Evolutionary conservation across 2,329 filamentous ascomycete species (phyloP), one percentile per base, ranked within the genome.

Genomic region (Plectosphaerella cucumerina): DNA sequence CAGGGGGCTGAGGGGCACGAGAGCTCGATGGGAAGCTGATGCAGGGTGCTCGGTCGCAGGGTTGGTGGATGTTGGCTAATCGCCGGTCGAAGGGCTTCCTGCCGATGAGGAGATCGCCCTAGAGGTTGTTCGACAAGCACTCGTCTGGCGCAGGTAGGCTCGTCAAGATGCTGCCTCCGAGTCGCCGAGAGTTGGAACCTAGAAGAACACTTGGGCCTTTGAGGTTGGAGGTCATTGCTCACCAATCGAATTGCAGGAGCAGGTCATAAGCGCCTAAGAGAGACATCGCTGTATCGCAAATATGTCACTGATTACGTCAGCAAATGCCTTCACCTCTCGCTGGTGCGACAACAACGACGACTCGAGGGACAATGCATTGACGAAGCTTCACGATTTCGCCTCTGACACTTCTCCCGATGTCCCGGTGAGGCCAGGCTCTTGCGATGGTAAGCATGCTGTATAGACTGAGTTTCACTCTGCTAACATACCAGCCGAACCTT

Each of bases 401-500:
- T 31, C 26, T 31, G 26, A 31, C 3, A 4, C 26, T 10, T 5
- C 26, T 10, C 26, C 26, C 26, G 26, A 31, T 20, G 11, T 20
- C 17, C 12, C n/a, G 21, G 10, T 42, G 18, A 42, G n/a, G 18
- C n/a, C 9, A 22, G n/a, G 10, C 23, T 31, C 8, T 31, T 31
- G 26, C 26, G 12, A 31, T 31, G 26, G 26, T 31, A 9, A 31
- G 26, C 8, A 10, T 31, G 26, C 8, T 9, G 26, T 31, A 11
- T 8, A 11, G 5, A 21, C 1, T 8, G 12, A 14, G 17, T 17
- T 6, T 12, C 17, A 18, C 39, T 14, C 10, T 47, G 43, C 53
- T 57, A n/a, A 59, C 43, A 45, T n/a, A n/a, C 44, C 52, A 89
- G 74, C 88, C 87, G 37, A 92, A 85, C 66, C 83, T 97, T 48